Conservation (phyloP, 148 eudicot genomes). For the Simmondsia chinensis region DNA sequence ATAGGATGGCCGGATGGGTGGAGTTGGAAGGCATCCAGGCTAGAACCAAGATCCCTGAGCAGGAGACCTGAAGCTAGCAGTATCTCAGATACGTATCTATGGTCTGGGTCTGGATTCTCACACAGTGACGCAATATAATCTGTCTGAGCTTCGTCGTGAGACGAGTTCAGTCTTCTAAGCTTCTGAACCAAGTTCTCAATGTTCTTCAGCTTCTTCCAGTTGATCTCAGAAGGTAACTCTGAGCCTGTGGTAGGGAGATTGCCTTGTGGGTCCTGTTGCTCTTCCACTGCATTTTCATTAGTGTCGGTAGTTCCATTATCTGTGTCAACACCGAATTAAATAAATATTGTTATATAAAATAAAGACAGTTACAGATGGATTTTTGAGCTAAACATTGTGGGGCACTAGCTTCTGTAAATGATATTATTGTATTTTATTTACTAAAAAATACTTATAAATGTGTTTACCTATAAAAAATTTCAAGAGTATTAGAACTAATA, state of each 20-base stretch:
- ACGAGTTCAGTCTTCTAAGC: slow-evolving; percentile 68
- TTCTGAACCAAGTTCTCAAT: slow-evolving; percentile 76
- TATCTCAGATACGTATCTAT: slow-evolving; percentile 82
- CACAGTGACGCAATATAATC: slow-evolving; percentile 90
- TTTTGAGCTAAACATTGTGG: too few species aligned
- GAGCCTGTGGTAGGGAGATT: slow-evolving; percentile 11
- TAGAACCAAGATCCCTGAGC: slow-evolving; percentile 67
- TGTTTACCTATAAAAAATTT: too few species aligned
- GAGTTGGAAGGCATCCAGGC: slow-evolving; percentile 49
- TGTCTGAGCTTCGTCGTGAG: slow-evolving; percentile 65
- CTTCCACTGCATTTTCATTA: slow-evolving; percentile 14
- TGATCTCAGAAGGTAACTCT: slow-evolving; percentile 35
- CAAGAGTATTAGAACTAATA: too few species aligned
- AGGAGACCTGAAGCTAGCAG: slow-evolving; percentile 85
- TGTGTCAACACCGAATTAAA: too few species aligned
- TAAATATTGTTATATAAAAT: too few species aligned
- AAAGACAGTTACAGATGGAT: too few species aligned
- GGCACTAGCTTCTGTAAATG: too few species aligned
- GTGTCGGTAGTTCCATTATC: slow-evolving; percentile 19
- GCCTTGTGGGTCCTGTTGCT: slow-evolving; percentile 19
- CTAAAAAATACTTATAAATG: too few species aligned
- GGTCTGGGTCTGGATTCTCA: slow-evolving; percentile 67
- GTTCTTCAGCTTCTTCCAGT: slow-evolving; percentile 60
- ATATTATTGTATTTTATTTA: too few species aligned
- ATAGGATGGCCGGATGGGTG: slow-evolving; percentile 84